Evolutionary conservation across 1,284 basidiomycete species (phyloP), one percentile per base, ranked within the genome.

Genomic region (Grifola frondosa): DNA sequence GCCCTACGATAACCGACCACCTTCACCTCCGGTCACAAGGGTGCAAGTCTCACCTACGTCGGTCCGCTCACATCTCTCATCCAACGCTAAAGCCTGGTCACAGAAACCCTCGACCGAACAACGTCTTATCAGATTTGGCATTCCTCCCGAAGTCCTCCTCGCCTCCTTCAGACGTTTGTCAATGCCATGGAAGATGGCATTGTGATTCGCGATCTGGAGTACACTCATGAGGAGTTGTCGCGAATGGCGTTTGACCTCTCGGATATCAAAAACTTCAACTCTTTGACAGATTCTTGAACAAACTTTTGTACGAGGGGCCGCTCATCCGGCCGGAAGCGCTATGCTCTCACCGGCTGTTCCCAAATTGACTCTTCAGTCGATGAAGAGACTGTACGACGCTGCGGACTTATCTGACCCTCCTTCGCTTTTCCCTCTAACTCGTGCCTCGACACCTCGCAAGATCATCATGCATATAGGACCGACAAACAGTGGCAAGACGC

Each of bases 401-500:
- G 65, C 72, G 0, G 70, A 76, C 54, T 57, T 71, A 24, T 52
- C 57, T 0, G 65, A 66, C 46, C 69, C 71, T 1, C 65, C 67
- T 2, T 71, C 77, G 47, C 53, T 59, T 17, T 80, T 60, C 54
- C 50, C 62, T 0, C 2, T 29, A 1, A 70, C 80, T 0, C 74
- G 81, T 13, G 44, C 41, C 5, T 53, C 35, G 1, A 59, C 33
- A 44, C 78, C 75, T 7, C 80, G 96, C 15, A 87, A 86, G 57
- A 74, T 98, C 52, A 89, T 96, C 64, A 84, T 99, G 70, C 96
- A 99, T 61, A 92, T 99, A 45, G 96, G 96, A 0, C 96, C 96
- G 0, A 99, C 96, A 24, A 99, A 99, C 68, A 93, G 90, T 46
- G 96, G 96, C 30, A 99, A 99, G 70, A 99, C 95, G 0, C 87